Percentiles rank a stretch among this genome's conserved stretches.
Conservation (phyloP, 495 filamentous ascomycete species). For the Penicillium cinerascens region DNA sequence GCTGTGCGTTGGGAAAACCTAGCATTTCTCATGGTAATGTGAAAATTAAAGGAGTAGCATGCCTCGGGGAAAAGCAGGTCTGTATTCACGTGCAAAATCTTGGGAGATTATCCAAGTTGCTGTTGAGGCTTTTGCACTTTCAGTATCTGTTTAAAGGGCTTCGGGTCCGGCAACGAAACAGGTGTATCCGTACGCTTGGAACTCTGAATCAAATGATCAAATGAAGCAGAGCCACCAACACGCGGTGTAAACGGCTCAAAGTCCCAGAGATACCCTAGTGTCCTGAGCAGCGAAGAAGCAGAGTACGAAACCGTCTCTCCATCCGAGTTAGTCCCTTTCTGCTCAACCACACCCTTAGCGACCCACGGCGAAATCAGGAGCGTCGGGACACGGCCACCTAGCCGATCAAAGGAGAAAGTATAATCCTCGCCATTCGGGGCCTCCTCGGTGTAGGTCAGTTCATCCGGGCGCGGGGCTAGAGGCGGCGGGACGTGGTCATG, state of each 20-base stretch:
- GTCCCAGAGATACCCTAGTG: conserved; percentile 45
- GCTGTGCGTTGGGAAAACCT: too few species aligned
- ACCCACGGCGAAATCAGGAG: conserved; percentile 50
- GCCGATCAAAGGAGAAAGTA: conserved; percentile 45
- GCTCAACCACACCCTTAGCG: conserved; percentile 40
- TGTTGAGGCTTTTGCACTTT: too few species aligned
- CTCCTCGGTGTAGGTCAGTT: conserved; percentile 41
- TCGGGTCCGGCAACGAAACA: conserved; percentile 15
- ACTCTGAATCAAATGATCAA: conserved; percentile 37
- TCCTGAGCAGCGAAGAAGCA: conserved; percentile 37
- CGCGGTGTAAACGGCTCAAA: conserved; percentile 42
- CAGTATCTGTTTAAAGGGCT: conserved; percentile 16
- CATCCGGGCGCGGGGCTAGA: conserved; percentile 35
- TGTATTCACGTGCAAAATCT: too few species aligned
- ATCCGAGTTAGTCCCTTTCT: conserved; percentile 36
- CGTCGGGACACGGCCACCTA: conserved; percentile 48
- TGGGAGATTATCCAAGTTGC: too few species aligned
- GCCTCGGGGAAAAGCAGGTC: too few species aligned
- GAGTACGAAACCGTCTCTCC: conserved; percentile 36
- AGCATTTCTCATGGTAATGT: too few species aligned
- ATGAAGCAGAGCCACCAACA: conserved; percentile 36
- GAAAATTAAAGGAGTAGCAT: too few species aligned
- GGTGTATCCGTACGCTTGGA: conserved; percentile 21
- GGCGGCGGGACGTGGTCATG: conserved; percentile 49
- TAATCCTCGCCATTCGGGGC: conserved; percentile 38